Percentiles rank a stretch among this genome's conserved stretches.
Evolutionary conservation across 306 rosid species (phyloP).

Genomic region (Cucurbita maxima): DNA sequence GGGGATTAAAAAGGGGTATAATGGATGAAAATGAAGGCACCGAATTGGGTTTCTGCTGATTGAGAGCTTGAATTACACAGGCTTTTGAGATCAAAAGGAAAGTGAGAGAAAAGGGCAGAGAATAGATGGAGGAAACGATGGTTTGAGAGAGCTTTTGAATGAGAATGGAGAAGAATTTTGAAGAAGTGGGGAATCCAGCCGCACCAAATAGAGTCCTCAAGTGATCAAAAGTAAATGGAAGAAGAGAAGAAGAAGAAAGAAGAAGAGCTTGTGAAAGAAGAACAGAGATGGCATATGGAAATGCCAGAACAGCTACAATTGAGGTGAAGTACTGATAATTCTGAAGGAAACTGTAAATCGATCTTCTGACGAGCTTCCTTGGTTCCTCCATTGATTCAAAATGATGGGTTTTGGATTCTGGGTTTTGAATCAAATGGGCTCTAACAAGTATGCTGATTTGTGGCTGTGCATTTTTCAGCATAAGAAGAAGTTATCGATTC

Average conservation of each 20-base stretch:
- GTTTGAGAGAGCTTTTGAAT: slow-evolving; percentile 74
- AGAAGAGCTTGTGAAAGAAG: slow-evolving; percentile 53
- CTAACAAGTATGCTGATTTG: not conserved
- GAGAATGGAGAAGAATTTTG: slow-evolving; percentile 42
- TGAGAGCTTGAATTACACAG: slow-evolving; percentile 39
- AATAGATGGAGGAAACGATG: slow-evolving; percentile 37
- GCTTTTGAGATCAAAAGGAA: slow-evolving; percentile 69
- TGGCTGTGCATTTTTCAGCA: not conserved
- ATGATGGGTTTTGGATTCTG: not conserved
- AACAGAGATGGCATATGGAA: slow-evolving; percentile 67
- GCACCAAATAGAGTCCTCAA: slow-evolving; percentile 49
- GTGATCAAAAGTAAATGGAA: slow-evolving; percentile 35
- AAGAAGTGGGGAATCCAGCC: slow-evolving; percentile 66
- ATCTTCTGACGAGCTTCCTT: slow-evolving; percentile 48
- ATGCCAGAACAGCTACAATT: slow-evolving; percentile 35
- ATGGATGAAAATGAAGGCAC: slow-evolving; percentile 27
- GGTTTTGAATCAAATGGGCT: no score
- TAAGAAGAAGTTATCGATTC: not conserved
- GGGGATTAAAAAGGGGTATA: slow-evolving; percentile 34
- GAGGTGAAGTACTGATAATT: slow-evolving; percentile 68
- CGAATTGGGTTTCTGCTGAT: slow-evolving; percentile 20
- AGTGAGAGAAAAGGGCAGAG: slow-evolving; percentile 71
- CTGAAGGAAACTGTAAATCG: slow-evolving; percentile 55
- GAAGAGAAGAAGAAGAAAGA: slow-evolving; percentile 26
- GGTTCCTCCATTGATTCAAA: slow-evolving; percentile 42